These are phyloP conservation scores for Pestalotiopsis sp. DNA, from an alignment of 2,329 filamentous ascomycete genomes.

Conservation along the genomic window DNA sequence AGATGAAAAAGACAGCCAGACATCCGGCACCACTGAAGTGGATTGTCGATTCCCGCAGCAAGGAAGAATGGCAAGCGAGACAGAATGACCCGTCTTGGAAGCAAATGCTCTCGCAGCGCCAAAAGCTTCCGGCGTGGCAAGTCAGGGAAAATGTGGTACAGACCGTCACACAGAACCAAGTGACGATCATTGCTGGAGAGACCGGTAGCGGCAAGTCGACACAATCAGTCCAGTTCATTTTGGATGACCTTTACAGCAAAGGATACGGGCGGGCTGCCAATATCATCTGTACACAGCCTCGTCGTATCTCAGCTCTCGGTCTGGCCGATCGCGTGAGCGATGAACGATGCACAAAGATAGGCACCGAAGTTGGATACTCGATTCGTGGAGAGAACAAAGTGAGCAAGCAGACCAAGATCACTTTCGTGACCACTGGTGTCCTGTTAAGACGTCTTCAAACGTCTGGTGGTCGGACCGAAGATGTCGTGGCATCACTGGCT, in stretches of 20 bases:
- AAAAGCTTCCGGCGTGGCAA: conserved; percentile 84
- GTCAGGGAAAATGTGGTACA: conserved; percentile 76
- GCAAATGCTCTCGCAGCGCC: conserved; percentile 74
- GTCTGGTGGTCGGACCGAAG: conserved; percentile 77
- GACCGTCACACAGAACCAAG: conserved; percentile 76
- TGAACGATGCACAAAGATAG: conserved; percentile 80
- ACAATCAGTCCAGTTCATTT: conserved; percentile 92
- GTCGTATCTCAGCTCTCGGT: conserved; percentile 90
- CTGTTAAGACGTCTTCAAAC: conserved; percentile 89
- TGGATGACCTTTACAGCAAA: conserved; percentile 84
- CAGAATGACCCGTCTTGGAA: conserved; percentile 68
- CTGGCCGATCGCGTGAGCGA: conserved; percentile 93
- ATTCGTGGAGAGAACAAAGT: conserved; percentile 89
- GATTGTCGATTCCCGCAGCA: conserved; percentile 61
- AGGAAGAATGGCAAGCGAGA: conserved; percentile 69
- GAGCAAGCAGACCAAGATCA: conserved; percentile 78
- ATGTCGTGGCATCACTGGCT: conserved; percentile 78
- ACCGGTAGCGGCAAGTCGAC: conserved; percentile 97
- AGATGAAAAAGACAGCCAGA: conserved; percentile 39
- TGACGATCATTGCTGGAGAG: conserved; percentile 96
- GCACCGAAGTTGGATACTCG: conserved; percentile 87
- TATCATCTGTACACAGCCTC: conserved; percentile 93
- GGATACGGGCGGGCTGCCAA: conserved; percentile 78
- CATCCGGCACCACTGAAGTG: conserved; percentile 65
- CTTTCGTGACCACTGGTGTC: conserved; percentile 95